phyloP scores from a whole-genome alignment of 768 basidiomycete species.

The Galerina sulciceps region DNA sequence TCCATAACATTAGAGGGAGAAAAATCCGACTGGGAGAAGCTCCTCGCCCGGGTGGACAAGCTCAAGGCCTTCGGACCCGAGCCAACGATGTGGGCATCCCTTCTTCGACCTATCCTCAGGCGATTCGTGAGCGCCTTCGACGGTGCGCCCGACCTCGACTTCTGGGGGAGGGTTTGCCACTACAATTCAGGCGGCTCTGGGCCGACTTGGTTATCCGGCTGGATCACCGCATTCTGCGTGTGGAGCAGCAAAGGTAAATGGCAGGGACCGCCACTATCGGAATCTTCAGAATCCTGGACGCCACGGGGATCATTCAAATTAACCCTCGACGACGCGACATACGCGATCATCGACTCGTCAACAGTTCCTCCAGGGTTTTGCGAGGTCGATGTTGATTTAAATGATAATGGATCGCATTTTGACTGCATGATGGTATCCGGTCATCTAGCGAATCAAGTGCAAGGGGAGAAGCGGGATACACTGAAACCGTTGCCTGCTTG shows the following conservation, averaged over 20 bases:
- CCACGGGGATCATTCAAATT: not conserved
- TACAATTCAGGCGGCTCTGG: not conserved
- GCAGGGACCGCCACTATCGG: not conserved
- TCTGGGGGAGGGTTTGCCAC: slow-evolving; percentile 13
- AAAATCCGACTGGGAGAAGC: slow-evolving; percentile 23
- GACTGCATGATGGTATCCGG: no score
- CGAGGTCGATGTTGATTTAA: not conserved
- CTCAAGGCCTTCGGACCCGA: slow-evolving; percentile 17
- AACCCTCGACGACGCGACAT: not conserved
- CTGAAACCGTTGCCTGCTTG: not conserved
- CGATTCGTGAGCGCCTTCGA: slow-evolving; percentile 21
- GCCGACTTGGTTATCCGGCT: not conserved
- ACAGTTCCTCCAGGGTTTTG: not conserved
- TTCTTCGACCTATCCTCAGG: slow-evolving; percentile 20
- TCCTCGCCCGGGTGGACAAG: slow-evolving; percentile 20
- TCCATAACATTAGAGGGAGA: slow-evolving; percentile 26
- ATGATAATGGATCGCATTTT: not conserved
- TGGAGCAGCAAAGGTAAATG: not conserved
- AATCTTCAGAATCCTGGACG: not conserved
- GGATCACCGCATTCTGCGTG: not conserved
- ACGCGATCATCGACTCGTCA: not conserved
- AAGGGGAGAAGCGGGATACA: not conserved
- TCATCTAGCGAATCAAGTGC: not conserved
- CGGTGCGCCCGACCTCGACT: slow-evolving; percentile 12
- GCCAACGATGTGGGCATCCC: slow-evolving; percentile 16